Conservation (phyloP, 768 basidiomycete species). For the Pholiota molesta region DNA sequence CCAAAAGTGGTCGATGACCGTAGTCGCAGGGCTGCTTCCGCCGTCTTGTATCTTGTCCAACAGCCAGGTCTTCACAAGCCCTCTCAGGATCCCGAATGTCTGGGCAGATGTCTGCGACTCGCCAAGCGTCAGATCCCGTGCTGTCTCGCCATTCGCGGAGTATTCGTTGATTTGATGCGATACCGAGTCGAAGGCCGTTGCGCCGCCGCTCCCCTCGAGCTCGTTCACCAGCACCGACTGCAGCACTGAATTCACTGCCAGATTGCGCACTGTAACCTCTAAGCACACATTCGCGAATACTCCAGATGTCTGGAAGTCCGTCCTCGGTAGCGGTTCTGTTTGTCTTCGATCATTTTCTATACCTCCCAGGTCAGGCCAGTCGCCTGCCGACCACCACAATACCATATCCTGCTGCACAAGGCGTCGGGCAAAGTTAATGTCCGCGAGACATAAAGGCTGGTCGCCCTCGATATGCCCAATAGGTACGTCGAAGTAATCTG, state of each 20-base stretch:
- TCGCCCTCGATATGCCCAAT: slow-evolving; percentile 93
- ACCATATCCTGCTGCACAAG: slow-evolving; percentile 87
- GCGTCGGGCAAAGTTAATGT: slow-evolving; percentile 89
- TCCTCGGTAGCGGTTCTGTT: slow-evolving; percentile 76
- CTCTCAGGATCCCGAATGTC: slow-evolving; percentile 82
- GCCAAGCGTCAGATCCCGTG: slow-evolving; percentile 80
- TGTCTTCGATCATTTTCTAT: slow-evolving; percentile 84
- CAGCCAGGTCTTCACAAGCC: slow-evolving; percentile 90
- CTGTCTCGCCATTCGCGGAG: slow-evolving; percentile 60
- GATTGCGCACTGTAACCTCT: slow-evolving; percentile 85
- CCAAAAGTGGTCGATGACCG: slow-evolving; percentile 95
- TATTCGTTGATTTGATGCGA: slow-evolving; percentile 93
- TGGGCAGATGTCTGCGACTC: slow-evolving; percentile 88
- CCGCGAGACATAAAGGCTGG: slow-evolving; percentile 83
- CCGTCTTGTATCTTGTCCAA: slow-evolving; percentile 79
- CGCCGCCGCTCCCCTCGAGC: slow-evolving; percentile 92
- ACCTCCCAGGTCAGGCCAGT: slow-evolving; percentile 91
- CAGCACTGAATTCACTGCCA: slow-evolving; percentile 92
- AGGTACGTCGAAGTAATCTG: slow-evolving; percentile 92
- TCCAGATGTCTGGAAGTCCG: slow-evolving; percentile 84
- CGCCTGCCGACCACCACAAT: slow-evolving; percentile 95
- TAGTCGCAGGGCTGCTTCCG: slow-evolving; percentile 63
- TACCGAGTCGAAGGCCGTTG: slow-evolving; percentile 92
- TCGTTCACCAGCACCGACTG: slow-evolving; percentile 97
- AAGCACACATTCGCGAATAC: slow-evolving; percentile 93